Evolutionary conservation across 2,329 filamentous ascomycete genomes (phyloP).

Genomic region (Colletotrichum noveboracense): DNA sequence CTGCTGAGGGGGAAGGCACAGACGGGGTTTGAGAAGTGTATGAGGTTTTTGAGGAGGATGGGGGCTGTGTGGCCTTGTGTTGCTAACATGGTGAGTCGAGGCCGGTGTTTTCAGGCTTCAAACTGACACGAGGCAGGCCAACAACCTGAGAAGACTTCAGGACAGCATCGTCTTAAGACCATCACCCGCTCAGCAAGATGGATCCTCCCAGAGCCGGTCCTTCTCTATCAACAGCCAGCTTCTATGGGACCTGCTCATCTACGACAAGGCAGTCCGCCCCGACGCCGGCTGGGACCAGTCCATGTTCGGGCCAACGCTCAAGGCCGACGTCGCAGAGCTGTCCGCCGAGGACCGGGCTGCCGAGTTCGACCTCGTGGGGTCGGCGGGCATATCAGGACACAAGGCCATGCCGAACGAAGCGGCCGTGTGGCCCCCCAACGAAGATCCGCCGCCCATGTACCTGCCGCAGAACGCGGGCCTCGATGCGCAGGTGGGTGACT

Average conservation of each 20-base stretch:
- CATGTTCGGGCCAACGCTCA: slow-evolving; percentile 25
- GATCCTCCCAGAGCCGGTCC: neutral
- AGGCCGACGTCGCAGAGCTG: neutral
- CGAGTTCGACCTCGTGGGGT: slow-evolving; percentile 41
- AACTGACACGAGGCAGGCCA: slow-evolving; percentile 10
- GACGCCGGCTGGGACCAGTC: slow-evolving; percentile 26
- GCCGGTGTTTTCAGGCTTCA: neutral
- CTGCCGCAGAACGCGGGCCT: neutral
- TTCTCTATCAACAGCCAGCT: slow-evolving; percentile 38
- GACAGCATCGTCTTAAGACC: slow-evolving; percentile 31
- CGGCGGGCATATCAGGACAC: slow-evolving; percentile 41
- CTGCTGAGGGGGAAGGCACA: slow-evolving; percentile 27
- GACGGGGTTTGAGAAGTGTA: slow-evolving; percentile 30
- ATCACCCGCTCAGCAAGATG: neutral
- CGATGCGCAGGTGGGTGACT: neutral
- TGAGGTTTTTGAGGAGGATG: slow-evolving; percentile 28
- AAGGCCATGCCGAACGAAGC: slow-evolving; percentile 38
- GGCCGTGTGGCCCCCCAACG: slow-evolving; percentile 38
- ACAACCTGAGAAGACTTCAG: slow-evolving; percentile 33
- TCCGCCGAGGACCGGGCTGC: slow-evolving; percentile 24
- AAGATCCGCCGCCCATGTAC: slow-evolving; percentile 8
- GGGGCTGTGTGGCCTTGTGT: slow-evolving; percentile 28
- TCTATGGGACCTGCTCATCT: slow-evolving; percentile 40
- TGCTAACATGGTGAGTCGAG: slow-evolving; percentile 26
- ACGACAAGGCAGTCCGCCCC: slow-evolving; percentile 34